A percentile compares a stretch with the other conserved stretches of the same genome.
These are phyloP conservation scores for Trypanosoma melophagium DNA, from an alignment of 208 protist species.

Conservation along the genomic window DNA sequence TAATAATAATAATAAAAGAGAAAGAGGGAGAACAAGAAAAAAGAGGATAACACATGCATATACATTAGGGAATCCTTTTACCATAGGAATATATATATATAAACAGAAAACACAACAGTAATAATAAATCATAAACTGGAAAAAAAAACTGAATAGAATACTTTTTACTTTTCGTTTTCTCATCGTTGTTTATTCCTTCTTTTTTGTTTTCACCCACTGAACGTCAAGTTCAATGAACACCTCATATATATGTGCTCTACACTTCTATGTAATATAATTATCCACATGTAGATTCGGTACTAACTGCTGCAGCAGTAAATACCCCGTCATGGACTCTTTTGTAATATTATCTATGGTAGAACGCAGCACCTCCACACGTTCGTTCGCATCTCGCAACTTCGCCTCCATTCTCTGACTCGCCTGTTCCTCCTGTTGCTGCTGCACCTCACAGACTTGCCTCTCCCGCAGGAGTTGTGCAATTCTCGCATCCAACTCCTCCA, in stretches of 20 bases:
- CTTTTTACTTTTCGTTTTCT: no score
- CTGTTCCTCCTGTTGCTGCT: conserved; percentile 50
- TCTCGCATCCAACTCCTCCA: conserved; percentile 56
- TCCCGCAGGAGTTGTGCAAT: conserved; percentile 64
- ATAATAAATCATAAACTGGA: no score
- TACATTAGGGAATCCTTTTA: no score
- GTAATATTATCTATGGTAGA: conserved; percentile 68
- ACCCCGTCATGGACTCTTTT: conserved; percentile 47
- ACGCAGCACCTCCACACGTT: conserved; percentile 56
- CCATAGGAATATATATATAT: no score
- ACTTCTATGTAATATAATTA: conserved; percentile 58
- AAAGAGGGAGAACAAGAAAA: no score
- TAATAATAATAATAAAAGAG: no score
- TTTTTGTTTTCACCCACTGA: no score
- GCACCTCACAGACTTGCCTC: conserved; percentile 59
- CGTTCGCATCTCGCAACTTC: conserved; percentile 61
- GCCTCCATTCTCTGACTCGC: conserved; percentile 26
- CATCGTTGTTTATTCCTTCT: no score
- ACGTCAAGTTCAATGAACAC: no score
- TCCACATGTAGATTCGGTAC: conserved; percentile 79
- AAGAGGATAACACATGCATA: no score
- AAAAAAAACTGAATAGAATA: no score
- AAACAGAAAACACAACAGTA: no score
- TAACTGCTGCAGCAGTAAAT: conserved; percentile 64
- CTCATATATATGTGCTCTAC: background rate